Base-by-base conservation (phyloP, 495 filamentous ascomycete species). In the Pseudotulostoma volvatum region DNA sequence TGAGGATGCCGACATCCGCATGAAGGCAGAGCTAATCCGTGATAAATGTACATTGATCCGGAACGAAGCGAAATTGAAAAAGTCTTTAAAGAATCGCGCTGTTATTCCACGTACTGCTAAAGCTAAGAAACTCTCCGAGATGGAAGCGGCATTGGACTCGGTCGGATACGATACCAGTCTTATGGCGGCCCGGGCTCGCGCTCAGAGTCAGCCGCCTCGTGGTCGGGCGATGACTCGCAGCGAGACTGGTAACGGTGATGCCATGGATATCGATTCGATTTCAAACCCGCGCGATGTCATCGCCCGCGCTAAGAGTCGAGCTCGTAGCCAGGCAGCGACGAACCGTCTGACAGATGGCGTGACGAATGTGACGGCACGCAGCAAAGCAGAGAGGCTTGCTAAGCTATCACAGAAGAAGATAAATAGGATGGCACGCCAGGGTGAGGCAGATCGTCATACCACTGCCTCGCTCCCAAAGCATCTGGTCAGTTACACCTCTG, bases 321-420 rank as follows among this genome's bases (percentile, higher is more conserved):
- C 75, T 13, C 74, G 87, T 58, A 84, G 77, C 57, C 76, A 81
- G 64, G 64, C 71, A 33, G 67, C 67, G 20, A 81, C 76, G 28
- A 88, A 95, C 62, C 73, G 90, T 56, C 67, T 81, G 30, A 73
- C 81, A 21, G 88, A 94, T 40, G 90, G 90, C 64, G 58, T 68
- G 31, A 52, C 51, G 14, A 52, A 57, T 44, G 51, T 53, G 30
- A 55, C 52, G 31, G 64, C 70, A 20, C 70, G 84, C 43, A 71
- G 63, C 17, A 86, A 85, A 68, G 86, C 81, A 13, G 92, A 95
- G 56, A 76, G 77, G 48, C 59, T 85, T 53, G 67, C 70, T 47
- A 96, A 94, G 70, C 58, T 97, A 51, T 70, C 77, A 46, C 90
- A 97, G 76, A 84, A 86, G 71, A 84, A 84, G 77, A 95, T 92